A percentile compares a stretch with the other conserved stretches of the same genome.
These are phyloP conservation scores for Penicillium nordicum DNA, from an alignment of 2,329 filamentous ascomycete species.

Conservation along the genomic window DNA sequence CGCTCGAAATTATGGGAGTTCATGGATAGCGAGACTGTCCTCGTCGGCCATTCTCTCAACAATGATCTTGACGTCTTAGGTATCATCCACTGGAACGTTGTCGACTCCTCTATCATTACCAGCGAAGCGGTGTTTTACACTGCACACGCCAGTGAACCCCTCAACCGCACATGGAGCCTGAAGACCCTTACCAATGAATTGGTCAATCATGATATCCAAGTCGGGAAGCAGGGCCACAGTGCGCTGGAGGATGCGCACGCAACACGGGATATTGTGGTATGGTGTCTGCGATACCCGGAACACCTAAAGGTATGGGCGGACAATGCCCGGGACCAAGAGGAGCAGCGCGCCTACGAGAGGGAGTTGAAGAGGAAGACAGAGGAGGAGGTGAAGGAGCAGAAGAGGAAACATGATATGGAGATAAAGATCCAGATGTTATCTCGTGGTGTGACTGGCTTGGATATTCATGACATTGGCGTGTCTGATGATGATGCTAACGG, in stretches of 20 bases:
- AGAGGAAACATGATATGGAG: slow-evolving; percentile 5
- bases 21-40: slow-evolving; percentile 45
- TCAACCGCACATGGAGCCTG: slow-evolving; percentile 33
- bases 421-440: not conserved
- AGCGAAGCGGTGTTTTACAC: slow-evolving; percentile 29
- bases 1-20: slow-evolving; percentile 43
- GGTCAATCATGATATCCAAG: slow-evolving; percentile 37
- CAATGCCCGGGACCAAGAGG: slow-evolving; percentile 1
- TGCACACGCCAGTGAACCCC: not conserved
- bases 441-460: not conserved
- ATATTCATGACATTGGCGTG: not conserved
- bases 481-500: not conserved
- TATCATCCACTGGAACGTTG: slow-evolving; percentile 42
- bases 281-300: slow-evolving; percentile 42
- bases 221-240: slow-evolving; percentile 42
- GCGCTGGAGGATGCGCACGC: slow-evolving; percentile 52
- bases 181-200: slow-evolving; percentile 37
- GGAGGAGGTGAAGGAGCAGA: not conserved
- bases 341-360: not conserved
- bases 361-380: slow-evolving; percentile 3
- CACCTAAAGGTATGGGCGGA: slow-evolving; percentile 36
- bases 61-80: slow-evolving; percentile 47
- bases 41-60: slow-evolving; percentile 49
- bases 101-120: slow-evolving; percentile 47
- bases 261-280: slow-evolving; percentile 49